Conservation (phyloP, 352 stramenopile genomes). For the Phytophthora pini region DNA sequence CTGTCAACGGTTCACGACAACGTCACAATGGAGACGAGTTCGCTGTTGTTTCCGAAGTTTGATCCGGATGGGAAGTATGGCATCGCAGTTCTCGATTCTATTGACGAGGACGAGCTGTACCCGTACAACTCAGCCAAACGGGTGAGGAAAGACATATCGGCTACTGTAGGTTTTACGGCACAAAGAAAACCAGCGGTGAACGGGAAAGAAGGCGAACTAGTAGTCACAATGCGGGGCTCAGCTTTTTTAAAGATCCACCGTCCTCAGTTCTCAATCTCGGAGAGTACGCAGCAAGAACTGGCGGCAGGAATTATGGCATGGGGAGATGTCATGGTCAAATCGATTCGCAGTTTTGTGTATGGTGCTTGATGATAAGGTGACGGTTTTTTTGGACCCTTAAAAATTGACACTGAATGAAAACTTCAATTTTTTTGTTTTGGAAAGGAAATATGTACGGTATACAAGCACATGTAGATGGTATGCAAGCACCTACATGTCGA, state of each 20-base stretch:
- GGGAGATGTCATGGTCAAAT: constrained; percentile 34
- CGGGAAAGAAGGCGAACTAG: constrained; percentile 8
- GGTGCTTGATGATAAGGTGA: constrained; percentile 4
- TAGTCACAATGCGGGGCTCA: constrained; percentile 32
- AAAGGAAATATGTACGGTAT: too few species aligned
- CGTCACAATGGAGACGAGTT: constrained; percentile 36
- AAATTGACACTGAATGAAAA: too few species aligned
- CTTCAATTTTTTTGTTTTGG: too few species aligned
- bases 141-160: constrained; percentile 46
- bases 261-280: constrained; percentile 12
- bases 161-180: constrained; percentile 25
- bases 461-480: too few species aligned
- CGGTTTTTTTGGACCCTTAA: neutral
- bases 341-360: constrained; percentile 25
- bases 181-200: neutral
- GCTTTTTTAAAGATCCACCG: constrained; percentile 38
- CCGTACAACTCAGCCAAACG: constrained; percentile 39
- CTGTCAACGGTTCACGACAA: constrained; percentile 20
- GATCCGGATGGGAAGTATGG: constrained; percentile 22
- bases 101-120: constrained; percentile 51
- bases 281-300: constrained; percentile 14
- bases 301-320: constrained; percentile 18
- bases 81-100: constrained; percentile 35
- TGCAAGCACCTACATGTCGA: too few species aligned
- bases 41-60: constrained; percentile 35